A percentile compares a stretch with the other conserved stretches of the same genome.
Evolutionary conservation across 352 stramenopile genomes (phyloP).

Genomic region (Pythium aquatile): DNA sequence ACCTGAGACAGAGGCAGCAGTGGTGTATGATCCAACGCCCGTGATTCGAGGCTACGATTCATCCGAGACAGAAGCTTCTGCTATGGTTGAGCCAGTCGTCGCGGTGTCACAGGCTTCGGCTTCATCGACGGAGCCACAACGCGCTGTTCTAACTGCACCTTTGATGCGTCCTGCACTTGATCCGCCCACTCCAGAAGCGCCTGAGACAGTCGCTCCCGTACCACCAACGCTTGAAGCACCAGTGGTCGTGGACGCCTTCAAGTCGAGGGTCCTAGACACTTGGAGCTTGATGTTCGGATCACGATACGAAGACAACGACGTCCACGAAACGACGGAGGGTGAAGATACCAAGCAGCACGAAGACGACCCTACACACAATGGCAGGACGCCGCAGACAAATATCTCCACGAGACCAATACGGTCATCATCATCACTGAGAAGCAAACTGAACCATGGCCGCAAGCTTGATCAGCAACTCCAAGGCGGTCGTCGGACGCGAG

Average conservation of each 20-base stretch:
- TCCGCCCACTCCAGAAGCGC: not conserved
- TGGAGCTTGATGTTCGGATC: constrained; percentile 61
- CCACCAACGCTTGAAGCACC: constrained; percentile 2
- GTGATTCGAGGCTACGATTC: constrained; percentile 2
- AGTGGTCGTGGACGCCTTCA: constrained; percentile 35
- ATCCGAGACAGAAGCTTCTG: not conserved
- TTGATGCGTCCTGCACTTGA: too few species aligned
- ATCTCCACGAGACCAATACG: not conserved
- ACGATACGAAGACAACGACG: constrained; percentile 44
- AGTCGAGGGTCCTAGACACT: constrained; percentile 35
- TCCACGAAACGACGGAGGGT: not conserved
- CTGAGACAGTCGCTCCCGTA: not conserved
- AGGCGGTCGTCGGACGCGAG: not conserved
- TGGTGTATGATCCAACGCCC: not conserved
- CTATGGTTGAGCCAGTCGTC: not conserved
- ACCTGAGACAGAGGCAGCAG: not conserved
- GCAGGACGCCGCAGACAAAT: not conserved
- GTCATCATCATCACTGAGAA: constrained; percentile 16
- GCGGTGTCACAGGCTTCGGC: not conserved
- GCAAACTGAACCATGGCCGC: constrained; percentile 42
- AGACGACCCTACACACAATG: too few species aligned
- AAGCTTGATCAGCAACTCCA: constrained; percentile 45
- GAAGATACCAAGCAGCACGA: too few species aligned
- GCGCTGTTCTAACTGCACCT: too few species aligned
- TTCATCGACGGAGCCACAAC: not conserved